Evolutionary conservation across 345 rosid species (phyloP), one percentile per base, ranked within the genome.

Genomic region (Schrenkiella parvula): DNA sequence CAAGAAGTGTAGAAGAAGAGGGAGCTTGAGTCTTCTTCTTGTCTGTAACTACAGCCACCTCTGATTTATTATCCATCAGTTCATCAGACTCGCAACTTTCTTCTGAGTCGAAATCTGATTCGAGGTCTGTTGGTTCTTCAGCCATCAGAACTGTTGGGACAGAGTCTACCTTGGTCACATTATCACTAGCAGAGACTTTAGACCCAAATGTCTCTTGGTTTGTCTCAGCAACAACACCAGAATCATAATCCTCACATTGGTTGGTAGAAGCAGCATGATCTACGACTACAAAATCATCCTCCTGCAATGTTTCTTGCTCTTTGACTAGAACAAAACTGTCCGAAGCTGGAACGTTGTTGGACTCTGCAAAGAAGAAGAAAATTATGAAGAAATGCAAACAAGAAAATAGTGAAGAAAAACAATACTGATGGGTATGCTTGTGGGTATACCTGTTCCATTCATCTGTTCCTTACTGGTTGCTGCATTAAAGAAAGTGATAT

Each of bases 401-500:
- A 23, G 56, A 63, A 42, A 53, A 31, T 32, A 17, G 2, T 18
- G 31, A 64, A 48, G 44, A 51, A 31, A 32, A 42, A 58, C 21
- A 14, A 74, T 35, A 67, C 21, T 51, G 25, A 38, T 26, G 0
- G 18, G 43, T 18, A 26, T 18, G 66, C 15, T 28, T 22, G 25
- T 26, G 48, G 15, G 43, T 41, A 42, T 68, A 67, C 74, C 79
- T 51, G 32, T 25, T 4, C 47, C 74, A 34, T 52, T 68, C 51
- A 68, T 14, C 26, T 68, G 50, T 37, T 55, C 60, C 44, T 64
- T 21, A 22, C 13, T 9, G 19, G 46, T 69, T 64, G 32, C 26
- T 44, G 70, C 66, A 60, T 78, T 70, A 60, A 2, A 46, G 81
- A 78, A 72, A 59, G 78, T 54, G 41, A 60, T 61, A 72, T 72